Percentiles rank a stretch among this genome's conserved stretches.
phyloP scores from a whole-genome alignment of 2,329 filamentous ascomycete genomes.

The Calonectria henricotiae region DNA sequence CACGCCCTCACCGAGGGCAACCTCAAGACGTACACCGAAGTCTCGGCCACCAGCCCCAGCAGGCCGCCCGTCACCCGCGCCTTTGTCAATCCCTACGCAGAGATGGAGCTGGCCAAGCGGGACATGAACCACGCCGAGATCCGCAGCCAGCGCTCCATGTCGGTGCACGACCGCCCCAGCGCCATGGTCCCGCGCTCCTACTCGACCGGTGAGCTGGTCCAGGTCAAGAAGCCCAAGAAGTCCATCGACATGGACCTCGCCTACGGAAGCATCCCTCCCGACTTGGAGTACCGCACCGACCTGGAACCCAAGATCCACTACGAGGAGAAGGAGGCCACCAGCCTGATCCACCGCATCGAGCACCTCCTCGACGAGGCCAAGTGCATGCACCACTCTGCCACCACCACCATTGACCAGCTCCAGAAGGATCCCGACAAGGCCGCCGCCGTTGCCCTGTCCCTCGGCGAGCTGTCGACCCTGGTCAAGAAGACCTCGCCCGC shows the following conservation, averaged over 20 bases:
- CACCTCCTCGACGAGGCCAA: conserved; percentile 87
- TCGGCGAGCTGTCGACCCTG: conserved; percentile 91
- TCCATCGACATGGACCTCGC: conserved; percentile 92
- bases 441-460: conserved; percentile 91
- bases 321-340: conserved; percentile 69
- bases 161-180: conserved; percentile 45
- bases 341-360: conserved; percentile 83
- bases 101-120: conserved; percentile 61
- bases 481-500: conserved; percentile 88
- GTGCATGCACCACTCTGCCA: conserved; percentile 88
- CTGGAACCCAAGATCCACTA: conserved; percentile 65
- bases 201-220: conserved; percentile 61
- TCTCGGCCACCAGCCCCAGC: conserved; percentile 67
- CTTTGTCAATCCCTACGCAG: conserved; percentile 59
- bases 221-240: conserved; percentile 55
- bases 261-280: conserved; percentile 86
- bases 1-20: conserved; percentile 69
- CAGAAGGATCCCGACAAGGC: conserved; percentile 87
- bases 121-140: conserved; percentile 51
- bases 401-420: conserved; percentile 83
- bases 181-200: conserved; percentile 56
- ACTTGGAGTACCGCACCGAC: conserved; percentile 70
- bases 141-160: conserved; percentile 50
- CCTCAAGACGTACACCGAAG: conserved; percentile 69
- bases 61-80: conserved; percentile 60